Base-by-base conservation (phyloP, 768 basidiomycete species). In the Leccinellum albellum region DNA sequence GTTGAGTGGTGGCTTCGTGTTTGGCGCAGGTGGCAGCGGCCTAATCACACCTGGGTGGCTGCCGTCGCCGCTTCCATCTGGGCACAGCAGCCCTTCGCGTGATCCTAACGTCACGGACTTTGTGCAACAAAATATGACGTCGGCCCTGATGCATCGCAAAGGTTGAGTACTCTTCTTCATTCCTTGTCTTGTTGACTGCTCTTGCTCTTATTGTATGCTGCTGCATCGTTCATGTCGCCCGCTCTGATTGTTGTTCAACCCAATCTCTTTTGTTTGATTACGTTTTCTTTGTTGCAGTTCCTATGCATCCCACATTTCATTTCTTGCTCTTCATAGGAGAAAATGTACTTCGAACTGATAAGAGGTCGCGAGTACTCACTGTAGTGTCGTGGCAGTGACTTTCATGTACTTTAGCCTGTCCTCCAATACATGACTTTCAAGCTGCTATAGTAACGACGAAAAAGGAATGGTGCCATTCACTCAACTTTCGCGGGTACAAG, bases 1-100 rank as follows among this genome's bases (percentile, higher is more conserved):
- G 6, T 75, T 94, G 13, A 88, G 85, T 57, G 91, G 90, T 23
- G 91, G 91, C 6, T 93, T 94, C 69, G 85, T 92, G 21, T 94
- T 86, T 62, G 91, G 91, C 10, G 82, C 86, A 6, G 88, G 89
- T 28, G 91, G 90, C 20, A 91, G 87, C 63, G 91, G 89, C 29
- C 74, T 91, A 54, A 92, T 92, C 63, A 91, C 91, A 9, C 89
- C 90, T 1, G 78, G 82, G 21, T 76, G 84, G 67, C 80, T 84
- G 29, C 69, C 77, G 42, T 84, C 87, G 10, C 86, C 88, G 0
- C 62, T 77, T 37, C 80, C 81, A 33, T 87, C 86, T 17, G 86
- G 86, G 3, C 68, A 76, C 50, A 78, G 74, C 55, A 80, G 76
- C 32, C 79, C 78, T 44, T 52, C 62, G 50, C 65, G 70, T 50